Evolutionary conservation across 768 basidiomycete genomes (phyloP).

Genomic region (Nevesoporus exiguus): DNA sequence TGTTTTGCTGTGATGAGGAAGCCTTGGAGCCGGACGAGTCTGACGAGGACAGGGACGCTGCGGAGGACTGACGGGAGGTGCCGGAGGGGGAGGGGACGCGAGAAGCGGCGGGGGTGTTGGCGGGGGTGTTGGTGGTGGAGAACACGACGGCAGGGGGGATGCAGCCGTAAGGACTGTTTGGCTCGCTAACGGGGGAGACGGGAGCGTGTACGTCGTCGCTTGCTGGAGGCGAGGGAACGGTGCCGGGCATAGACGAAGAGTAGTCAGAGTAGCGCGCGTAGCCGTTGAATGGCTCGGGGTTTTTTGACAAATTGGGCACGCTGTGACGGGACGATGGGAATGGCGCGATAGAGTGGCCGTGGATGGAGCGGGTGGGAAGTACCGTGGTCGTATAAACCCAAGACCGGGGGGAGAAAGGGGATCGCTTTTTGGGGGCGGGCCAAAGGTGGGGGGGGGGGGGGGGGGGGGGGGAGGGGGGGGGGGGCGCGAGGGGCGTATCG

Average conservation of each 20-base stretch:
- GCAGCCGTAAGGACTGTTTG: constrained; percentile 41
- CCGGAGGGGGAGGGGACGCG: constrained; percentile 35
- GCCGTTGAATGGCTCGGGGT: constrained; percentile 59
- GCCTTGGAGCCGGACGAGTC: constrained; percentile 24
- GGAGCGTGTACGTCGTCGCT: constrained; percentile 28
- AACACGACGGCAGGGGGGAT: constrained; percentile 68
- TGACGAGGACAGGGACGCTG: constrained; percentile 12
- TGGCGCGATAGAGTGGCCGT: constrained; percentile 22
- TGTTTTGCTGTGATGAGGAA: constrained; percentile 25
- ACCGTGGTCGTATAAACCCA: constrained; percentile 55
- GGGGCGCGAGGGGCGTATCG: constrained; percentile 44
- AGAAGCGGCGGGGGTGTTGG: constrained; percentile 47
- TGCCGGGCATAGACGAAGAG: constrained; percentile 58
- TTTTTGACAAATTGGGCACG: constrained; percentile 29
- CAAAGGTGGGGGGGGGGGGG: constrained; percentile 32
- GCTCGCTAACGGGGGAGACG: constrained; percentile 30
- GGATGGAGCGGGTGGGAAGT: constrained; percentile 43
- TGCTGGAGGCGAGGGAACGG: constrained; percentile 36
- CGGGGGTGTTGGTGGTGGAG: constrained; percentile 44
- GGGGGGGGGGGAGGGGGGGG: constrained; percentile 35
- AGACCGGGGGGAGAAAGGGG: constrained; percentile 38
- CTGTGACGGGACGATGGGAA: constrained; percentile 30
- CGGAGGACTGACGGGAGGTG: constrained; percentile 19
- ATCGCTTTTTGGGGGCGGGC: constrained; percentile 26
- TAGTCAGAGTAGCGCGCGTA: constrained; percentile 70